Base-by-base conservation (phyloP, 495 filamentous ascomycete genomes). In the Penicillium mononematosum region DNA sequence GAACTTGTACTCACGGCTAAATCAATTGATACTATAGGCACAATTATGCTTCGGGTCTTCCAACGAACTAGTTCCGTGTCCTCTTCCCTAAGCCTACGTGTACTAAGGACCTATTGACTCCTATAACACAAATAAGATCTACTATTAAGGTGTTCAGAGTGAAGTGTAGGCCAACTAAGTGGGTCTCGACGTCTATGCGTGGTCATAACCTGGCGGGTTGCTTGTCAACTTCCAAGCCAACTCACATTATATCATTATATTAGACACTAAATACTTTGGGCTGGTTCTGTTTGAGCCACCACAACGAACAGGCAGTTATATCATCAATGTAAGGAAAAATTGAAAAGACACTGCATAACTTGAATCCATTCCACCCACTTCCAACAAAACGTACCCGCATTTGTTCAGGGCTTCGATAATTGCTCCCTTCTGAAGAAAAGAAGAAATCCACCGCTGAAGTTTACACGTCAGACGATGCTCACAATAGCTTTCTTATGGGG, bases 361-460 rank as follows among this genome's bases (percentile, higher is more conserved):
- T 22, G 19, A 44, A 16, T 22, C 42, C 31, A 39, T 39, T 7
- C 36, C 36, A n/a, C 27, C 25, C 34, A 22, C 2, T 46, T 19
- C 20, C 54, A 25, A 45, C 7, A 45, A 46, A 45, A 50, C 17
- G 22, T 51, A 8, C n/a, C 16, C 36, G 42, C 19, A 51, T 20
- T 12, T 19, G 17, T 25, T 70, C 64, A 86, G 20, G 86, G 86
- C 76, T 89, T 89, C 41, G 76, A 78, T 42, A 88, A 78, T 66
- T 88, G 86, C 68, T 88, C 86, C 74, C 86, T 88, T 32, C 86
- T 75, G 77, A 88, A 89, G 73, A 87, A 88, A 64, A 81, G 73
- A 45, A 86, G 79, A 71, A 86, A 89, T 1, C 86, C 85, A 44
- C 82, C 67, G 59, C 82, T 78, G 34, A 1, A 51, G 24, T 49